Evolutionary conservation across 2,329 filamentous ascomycete genomes (phyloP).

Genomic region (Xylariaceae sp.): DNA sequence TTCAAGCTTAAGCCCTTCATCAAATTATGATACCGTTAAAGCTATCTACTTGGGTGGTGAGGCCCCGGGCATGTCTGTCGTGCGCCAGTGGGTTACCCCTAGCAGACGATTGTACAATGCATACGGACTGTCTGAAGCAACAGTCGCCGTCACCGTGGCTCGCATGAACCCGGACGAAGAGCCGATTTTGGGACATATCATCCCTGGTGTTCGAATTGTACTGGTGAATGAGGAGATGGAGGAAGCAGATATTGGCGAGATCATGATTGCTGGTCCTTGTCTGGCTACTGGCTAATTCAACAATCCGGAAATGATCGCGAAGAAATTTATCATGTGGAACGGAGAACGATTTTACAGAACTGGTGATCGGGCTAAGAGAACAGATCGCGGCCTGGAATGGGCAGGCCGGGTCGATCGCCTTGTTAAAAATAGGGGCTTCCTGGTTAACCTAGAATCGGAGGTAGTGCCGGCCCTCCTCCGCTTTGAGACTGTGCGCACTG

Average conservation of each 20-base stretch:
- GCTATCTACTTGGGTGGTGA: constrained; percentile 9
- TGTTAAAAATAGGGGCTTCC: constrained; percentile 8
- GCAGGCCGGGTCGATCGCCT: constrained; percentile 5
- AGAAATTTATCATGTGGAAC: constrained; percentile 8
- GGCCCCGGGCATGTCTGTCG: neutral
- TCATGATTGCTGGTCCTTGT: constrained; percentile 1
- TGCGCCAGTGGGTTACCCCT: constrained; percentile 3
- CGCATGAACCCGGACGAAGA: constrained; percentile 1
- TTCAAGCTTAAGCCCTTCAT: too few species aligned
- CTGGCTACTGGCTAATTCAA: constrained; percentile 5
- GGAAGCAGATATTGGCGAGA: constrained; percentile 3
- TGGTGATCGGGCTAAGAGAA: constrained; percentile 7
- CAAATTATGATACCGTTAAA: too few species aligned
- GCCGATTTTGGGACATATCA: constrained; percentile 4
- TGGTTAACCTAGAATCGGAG: constrained; percentile 6
- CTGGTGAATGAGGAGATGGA: constrained; percentile 1
- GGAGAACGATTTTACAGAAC: constrained; percentile 8
- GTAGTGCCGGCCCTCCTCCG: constrained; percentile 3
- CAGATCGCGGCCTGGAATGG: constrained; percentile 9
- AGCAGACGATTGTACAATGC: constrained; percentile 8
- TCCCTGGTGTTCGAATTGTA: neutral
- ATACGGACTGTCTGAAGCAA: constrained; percentile 11
- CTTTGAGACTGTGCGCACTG: neutral
- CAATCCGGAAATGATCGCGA: constrained; percentile 2
- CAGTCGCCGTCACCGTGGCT: constrained; percentile 3